These are phyloP conservation scores for Penicillium glabrum DNA, from an alignment of 2,329 filamentous ascomycete genomes.

Conservation along the genomic window DNA sequence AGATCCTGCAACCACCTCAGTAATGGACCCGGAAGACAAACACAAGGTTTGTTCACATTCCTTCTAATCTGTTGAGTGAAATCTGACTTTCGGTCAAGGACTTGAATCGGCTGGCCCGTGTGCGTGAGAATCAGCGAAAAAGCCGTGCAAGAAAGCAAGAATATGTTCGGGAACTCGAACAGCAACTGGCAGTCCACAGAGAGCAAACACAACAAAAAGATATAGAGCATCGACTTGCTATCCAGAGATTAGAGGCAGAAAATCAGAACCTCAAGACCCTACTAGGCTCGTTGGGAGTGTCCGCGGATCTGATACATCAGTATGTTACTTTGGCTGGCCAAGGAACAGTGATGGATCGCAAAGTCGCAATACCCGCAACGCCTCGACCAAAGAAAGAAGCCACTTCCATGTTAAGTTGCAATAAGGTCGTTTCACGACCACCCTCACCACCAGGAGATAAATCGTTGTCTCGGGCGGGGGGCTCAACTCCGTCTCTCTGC, in stretches of 20 bases:
- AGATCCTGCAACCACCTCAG: neutral
- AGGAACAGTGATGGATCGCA: conserved; percentile 21
- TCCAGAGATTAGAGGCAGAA: conserved; percentile 36
- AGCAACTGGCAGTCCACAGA: conserved; percentile 29
- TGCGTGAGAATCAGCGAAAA: conserved; percentile 40
- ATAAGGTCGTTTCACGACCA: neutral
- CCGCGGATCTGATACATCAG: conserved; percentile 23
- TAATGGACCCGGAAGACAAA: neutral
- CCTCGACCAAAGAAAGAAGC: neutral
- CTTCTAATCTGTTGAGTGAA: neutral
- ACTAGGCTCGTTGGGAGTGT: conserved; percentile 26
- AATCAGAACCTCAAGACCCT: conserved; percentile 31
- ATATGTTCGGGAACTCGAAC: conserved; percentile 37
- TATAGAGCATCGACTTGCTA: conserved; percentile 32
- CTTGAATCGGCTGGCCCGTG: conserved; percentile 38
- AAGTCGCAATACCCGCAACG: conserved; percentile 34
- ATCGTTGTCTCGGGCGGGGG: neutral
- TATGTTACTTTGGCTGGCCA: conserved; percentile 25
- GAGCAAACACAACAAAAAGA: conserved; percentile 31
- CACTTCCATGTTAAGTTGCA: neutral
- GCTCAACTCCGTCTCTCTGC: conserved; percentile 19
- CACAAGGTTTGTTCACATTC: neutral
- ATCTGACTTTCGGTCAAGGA: conserved; percentile 17
- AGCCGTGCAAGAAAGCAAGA: conserved; percentile 38
- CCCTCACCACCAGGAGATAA: neutral